Conservation (phyloP, 164 flowering plant species). For the Magnolia kwangsiensis region DNA sequence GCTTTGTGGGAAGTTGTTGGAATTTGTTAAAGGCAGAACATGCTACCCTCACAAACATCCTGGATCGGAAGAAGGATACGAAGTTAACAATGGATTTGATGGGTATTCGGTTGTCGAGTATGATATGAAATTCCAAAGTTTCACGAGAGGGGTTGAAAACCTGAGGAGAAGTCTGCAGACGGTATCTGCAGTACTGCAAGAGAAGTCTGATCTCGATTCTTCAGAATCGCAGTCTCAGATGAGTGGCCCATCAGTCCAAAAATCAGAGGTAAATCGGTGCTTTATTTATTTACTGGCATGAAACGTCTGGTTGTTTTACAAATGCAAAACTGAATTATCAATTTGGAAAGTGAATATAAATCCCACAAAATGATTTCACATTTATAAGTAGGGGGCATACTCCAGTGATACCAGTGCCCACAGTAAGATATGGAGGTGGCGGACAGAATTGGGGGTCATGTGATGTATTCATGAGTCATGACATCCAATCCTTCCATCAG, state of each 20-base stretch:
- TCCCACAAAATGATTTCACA: too few relatives aligned
- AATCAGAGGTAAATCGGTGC: conserved; percentile 34
- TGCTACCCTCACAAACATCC: conserved; percentile 16
- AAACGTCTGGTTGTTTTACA: too few relatives aligned
- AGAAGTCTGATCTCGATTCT: conserved; percentile 37
- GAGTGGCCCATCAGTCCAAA: conserved; percentile 10
- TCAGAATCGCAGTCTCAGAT: conserved; percentile 26
- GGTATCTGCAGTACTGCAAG: conserved; percentile 47
- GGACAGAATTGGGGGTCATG: too few relatives aligned
- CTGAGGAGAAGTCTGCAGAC: conserved; percentile 56
- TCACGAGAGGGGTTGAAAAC: conserved; percentile 63
- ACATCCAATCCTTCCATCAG: too few relatives aligned
- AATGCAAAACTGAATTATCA: too few relatives aligned
- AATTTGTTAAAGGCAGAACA: conserved; percentile 41
- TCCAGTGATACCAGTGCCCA: too few relatives aligned
- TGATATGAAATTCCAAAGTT: conserved; percentile 73
- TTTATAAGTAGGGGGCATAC: too few relatives aligned
- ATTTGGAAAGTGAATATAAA: too few relatives aligned
- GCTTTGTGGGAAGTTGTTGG: conserved; percentile 56
- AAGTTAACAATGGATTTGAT: conserved; percentile 36
- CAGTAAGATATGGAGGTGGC: too few relatives aligned
- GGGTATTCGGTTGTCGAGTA: conserved; percentile 68
- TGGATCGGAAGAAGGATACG: conserved; percentile 24
- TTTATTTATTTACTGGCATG: too few relatives aligned
- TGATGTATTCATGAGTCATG: too few relatives aligned